Conservation (phyloP, 106 monocot species). For the Allium cepa region DNA sequence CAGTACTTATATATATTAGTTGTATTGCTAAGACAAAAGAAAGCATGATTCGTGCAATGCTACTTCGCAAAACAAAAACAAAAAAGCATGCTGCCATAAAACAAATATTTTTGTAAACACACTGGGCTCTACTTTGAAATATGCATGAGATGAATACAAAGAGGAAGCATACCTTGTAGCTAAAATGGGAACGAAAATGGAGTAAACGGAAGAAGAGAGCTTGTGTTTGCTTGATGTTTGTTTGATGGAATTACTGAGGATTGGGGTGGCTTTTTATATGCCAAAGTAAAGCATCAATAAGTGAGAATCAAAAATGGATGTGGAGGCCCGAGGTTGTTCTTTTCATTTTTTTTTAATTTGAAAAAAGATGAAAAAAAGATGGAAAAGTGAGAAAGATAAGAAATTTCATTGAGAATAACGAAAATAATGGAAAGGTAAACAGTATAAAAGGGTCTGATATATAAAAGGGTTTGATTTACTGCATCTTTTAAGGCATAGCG, state of each 20-base stretch:
- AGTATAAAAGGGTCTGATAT: no score
- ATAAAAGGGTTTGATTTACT: no score
- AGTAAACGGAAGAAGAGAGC: neutral
- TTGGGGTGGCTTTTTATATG: conserved; percentile 33
- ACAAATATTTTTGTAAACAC: no score
- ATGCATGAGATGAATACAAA: neutral
- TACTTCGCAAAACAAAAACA: neutral
- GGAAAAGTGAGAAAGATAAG: no score
- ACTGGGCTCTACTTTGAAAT: neutral
- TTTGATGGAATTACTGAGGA: neutral
- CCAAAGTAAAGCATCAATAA: conserved; percentile 20
- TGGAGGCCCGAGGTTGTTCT: conserved; percentile 34
- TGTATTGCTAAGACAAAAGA: neutral
- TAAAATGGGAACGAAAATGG: neutral
- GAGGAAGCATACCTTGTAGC: neutral
- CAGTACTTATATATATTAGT: neutral
- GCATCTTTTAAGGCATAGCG: conserved; percentile 24
- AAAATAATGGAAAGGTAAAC: no score
- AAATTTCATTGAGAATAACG: no score
- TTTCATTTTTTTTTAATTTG: neutral
- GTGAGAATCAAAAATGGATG: conserved; percentile 41
- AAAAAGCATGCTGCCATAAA: neutral
- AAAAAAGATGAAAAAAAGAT: neutral
- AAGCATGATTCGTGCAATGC: neutral
- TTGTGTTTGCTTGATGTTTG: conserved; percentile 10